Evolutionary conservation across 805 yeast species (phyloP).

Genomic region (Ascoidea asiatica): DNA sequence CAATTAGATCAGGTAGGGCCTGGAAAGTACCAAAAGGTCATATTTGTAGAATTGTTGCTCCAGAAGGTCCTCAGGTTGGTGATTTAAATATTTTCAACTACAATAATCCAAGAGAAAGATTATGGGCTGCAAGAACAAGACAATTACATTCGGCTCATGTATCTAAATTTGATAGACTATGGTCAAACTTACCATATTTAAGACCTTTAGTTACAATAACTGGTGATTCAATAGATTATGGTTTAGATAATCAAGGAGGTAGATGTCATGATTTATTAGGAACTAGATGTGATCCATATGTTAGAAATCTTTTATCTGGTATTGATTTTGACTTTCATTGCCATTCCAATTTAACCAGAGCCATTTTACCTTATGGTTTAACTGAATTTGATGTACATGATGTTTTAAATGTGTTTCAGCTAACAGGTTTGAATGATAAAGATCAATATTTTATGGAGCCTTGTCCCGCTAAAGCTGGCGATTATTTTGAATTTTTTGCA

Average conservation of each 20-base stretch:
- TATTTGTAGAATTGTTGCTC: constrained; percentile 45
- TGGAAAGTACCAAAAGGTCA: constrained; percentile 50
- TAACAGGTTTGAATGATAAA: constrained; percentile 50
- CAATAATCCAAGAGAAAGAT: constrained; percentile 46
- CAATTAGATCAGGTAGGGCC: constrained; percentile 46
- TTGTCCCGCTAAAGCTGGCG: constrained; percentile 45
- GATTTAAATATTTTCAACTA: constrained; percentile 54
- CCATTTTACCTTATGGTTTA: constrained; percentile 45
- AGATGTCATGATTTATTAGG: constrained; percentile 54
- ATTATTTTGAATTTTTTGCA: constrained; percentile 54
- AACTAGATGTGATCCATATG: constrained; percentile 59
- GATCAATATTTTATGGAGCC: constrained; percentile 64
- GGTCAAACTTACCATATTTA: constrained; percentile 55
- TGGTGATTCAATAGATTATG: constrained; percentile 43
- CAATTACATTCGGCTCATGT: constrained; percentile 55
- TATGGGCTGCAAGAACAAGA: constrained; percentile 61
- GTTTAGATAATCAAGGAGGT: constrained; percentile 54
- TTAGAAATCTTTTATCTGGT: constrained; percentile 48
- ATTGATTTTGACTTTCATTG: constrained; percentile 56
- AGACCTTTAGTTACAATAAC: constrained; percentile 54
- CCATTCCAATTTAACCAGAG: constrained; percentile 49
- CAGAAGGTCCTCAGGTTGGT: constrained; percentile 62
- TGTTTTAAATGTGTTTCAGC: constrained; percentile 56
- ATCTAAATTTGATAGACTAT: constrained; percentile 43
- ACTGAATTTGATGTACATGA: constrained; percentile 58